Conservation (phyloP, 2,329 filamentous ascomycete genomes). For the Penicillium griseofulvum region DNA sequence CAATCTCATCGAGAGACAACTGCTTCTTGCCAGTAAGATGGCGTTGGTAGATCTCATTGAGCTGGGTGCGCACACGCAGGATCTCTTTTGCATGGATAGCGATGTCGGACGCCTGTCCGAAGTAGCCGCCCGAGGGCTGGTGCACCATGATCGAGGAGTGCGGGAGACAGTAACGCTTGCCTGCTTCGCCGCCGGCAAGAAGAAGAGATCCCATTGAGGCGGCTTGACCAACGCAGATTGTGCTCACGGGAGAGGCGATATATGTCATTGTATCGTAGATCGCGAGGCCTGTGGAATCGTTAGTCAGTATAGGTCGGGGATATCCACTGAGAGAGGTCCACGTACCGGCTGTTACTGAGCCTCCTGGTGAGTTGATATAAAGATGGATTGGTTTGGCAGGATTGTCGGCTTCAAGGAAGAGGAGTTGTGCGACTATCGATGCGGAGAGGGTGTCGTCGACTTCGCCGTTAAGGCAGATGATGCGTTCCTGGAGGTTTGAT, state of each 20-base stretch:
- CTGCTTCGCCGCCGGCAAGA: constrained; percentile 78
- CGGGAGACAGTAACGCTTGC: constrained; percentile 85
- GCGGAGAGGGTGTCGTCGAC: constrained; percentile 89
- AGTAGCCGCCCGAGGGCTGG: constrained; percentile 78
- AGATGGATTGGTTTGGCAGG: constrained; percentile 93
- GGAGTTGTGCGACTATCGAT: constrained; percentile 90
- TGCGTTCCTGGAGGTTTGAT: constrained; percentile 70
- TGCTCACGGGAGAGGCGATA: constrained; percentile 87
- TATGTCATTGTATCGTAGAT: constrained; percentile 99
- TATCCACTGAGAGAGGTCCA: background rate
- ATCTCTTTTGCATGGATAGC: constrained; percentile 98
- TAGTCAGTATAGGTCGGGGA: background rate
- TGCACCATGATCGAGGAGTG: constrained; percentile 97
- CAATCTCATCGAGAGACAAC: constrained; percentile 76
- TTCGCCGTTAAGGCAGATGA: constrained; percentile 86
- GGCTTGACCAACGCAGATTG: constrained; percentile 90
- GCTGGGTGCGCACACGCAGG: constrained; percentile 73
- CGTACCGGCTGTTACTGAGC: constrained; percentile 77
- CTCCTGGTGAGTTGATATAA: constrained; percentile 96
- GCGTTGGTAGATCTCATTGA: constrained; percentile 84
- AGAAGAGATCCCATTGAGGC: constrained; percentile 93
- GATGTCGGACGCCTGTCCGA: constrained; percentile 73
- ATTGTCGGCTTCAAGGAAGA: constrained; percentile 96
- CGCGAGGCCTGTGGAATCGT: constrained; percentile 52
- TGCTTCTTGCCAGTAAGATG: constrained; percentile 72